Conservation (phyloP, 2,329 filamentous ascomycete genomes). For the Monosporascus sp. region DNA sequence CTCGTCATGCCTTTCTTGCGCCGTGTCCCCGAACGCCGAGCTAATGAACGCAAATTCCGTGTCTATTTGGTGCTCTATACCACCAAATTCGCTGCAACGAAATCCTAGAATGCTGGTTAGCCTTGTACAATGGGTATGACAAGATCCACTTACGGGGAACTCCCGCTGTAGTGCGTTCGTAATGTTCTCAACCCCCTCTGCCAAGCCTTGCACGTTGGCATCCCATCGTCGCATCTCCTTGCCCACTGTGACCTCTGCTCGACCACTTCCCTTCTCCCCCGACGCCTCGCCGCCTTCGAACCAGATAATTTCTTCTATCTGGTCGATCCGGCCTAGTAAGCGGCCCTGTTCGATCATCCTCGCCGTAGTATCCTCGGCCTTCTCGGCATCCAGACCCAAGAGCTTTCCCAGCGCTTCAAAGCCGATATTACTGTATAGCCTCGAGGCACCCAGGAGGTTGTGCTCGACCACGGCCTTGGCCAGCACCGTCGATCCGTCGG, state of each 20-base stretch:
- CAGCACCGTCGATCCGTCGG: constrained; percentile 88
- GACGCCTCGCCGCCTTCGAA: constrained; percentile 74
- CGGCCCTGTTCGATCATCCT: constrained; percentile 95
- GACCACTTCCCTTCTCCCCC: constrained; percentile 62
- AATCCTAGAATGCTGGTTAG: constrained; percentile 36
- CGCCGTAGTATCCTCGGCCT: constrained; percentile 86
- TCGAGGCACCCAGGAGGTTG: constrained; percentile 82
- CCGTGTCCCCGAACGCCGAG: too few relatives aligned
- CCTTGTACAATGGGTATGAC: constrained; percentile 8
- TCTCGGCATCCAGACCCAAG: constrained; percentile 71
- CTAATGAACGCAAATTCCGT: not conserved
- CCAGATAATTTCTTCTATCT: constrained; percentile 82
- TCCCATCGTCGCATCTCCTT: constrained; percentile 83
- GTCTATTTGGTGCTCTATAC: constrained; percentile 20
- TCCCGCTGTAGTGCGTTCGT: constrained; percentile 75
- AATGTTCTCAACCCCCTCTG: constrained; percentile 85
- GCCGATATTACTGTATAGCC: constrained; percentile 71
- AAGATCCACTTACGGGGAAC: constrained; percentile 55
- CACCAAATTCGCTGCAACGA: constrained; percentile 50
- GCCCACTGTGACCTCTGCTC: constrained; percentile 57
- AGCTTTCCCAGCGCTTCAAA: constrained; percentile 71
- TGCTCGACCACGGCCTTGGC: constrained; percentile 93
- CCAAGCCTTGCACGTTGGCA: constrained; percentile 75
- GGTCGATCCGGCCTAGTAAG: constrained; percentile 83
- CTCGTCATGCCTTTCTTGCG: not conserved